Conservation (phyloP, 305 asterid species). For the Fraxinus platypoda region DNA sequence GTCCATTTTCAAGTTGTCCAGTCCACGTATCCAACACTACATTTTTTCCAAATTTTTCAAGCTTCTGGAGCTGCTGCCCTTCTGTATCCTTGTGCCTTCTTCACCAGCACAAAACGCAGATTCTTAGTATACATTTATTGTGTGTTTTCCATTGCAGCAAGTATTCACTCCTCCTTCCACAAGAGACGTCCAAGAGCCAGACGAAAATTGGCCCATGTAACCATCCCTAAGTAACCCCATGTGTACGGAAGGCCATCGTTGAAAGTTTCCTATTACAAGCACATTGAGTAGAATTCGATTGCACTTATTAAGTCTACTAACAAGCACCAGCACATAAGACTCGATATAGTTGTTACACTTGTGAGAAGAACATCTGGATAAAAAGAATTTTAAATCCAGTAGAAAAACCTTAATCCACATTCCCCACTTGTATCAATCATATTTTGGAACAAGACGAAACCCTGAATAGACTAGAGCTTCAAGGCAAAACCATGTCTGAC, state of each 20-base stretch:
- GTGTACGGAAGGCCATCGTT: too few relatives aligned
- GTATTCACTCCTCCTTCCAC: neutral
- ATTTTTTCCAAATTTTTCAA: neutral
- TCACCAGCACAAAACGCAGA: neutral
- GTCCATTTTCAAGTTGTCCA: neutral
- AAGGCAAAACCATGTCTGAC: conserved; percentile 13
- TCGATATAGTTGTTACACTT: neutral
- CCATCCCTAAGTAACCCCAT: neutral
- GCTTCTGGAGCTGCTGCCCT: neutral
- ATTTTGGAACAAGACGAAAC: neutral
- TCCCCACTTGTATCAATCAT: neutral
- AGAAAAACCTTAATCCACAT: neutral
- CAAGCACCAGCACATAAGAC: neutral
- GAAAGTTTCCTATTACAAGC: neutral
- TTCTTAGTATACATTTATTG: neutral
- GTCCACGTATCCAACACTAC: neutral
- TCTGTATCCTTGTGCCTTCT: neutral
- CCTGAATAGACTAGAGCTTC: conserved; percentile 22
- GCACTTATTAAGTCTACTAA: too few relatives aligned
- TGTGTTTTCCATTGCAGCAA: neutral
- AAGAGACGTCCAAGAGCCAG: neutral
- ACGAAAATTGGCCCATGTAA: too few relatives aligned
- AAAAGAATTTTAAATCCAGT: neutral
- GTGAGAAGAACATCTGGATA: neutral
- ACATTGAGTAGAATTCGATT: neutral